Evolutionary conservation across 139 green algal species (phyloP), one percentile per base, ranked within the genome.

Genomic region (Chlorella sp.): DNA sequence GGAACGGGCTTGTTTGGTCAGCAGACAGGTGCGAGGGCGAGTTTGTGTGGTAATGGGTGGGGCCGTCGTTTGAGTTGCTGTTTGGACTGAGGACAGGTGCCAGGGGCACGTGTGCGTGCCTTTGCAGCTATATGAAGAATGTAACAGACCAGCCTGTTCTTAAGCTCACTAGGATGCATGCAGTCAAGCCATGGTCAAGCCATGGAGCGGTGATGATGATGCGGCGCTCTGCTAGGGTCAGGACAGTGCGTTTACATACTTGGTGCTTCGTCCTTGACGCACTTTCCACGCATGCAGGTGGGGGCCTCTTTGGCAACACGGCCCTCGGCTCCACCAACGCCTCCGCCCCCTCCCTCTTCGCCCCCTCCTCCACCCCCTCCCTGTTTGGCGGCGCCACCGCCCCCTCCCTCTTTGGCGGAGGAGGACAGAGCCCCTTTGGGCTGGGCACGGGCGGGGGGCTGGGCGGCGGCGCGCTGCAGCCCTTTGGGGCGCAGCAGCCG

Each of bases 371-470:
- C 22, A 79, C 76, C 1, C 67, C 76, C 2, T 78, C 74, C 0
- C 60, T 87, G 14, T 90, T 90, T 73, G 83, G 83, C 31, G 73
- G 55, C 31, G 27, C 62, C 55, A 32, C 67, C 17, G 31, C 68
- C 1, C 29, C 35, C 65, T 60, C 62, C 35, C 55, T 61, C n/a
- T 73, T 73, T 64, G 79, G 67, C 61, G 50, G 32, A 59, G 1
- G 34, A 27, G 35, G 61, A 23, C 65, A 71, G 35, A 34, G 62
- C 70, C 3, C 35, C 36, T 31, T 31, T 70, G 64, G n/a, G n/a
- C n/a, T n/a, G n/a, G n/a, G n/a, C n/a, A n/a, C n/a, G n/a, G n/a
- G 14, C 32, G 35, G 20, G 35, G 5, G 22, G n/a, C n/a, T 17
- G 49, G 36, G 35, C 67, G 6, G 27, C 22, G 30, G 29, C 26